Evolutionary conservation across 768 basidiomycete genomes (phyloP).

Genomic region (Trametes punicea): DNA sequence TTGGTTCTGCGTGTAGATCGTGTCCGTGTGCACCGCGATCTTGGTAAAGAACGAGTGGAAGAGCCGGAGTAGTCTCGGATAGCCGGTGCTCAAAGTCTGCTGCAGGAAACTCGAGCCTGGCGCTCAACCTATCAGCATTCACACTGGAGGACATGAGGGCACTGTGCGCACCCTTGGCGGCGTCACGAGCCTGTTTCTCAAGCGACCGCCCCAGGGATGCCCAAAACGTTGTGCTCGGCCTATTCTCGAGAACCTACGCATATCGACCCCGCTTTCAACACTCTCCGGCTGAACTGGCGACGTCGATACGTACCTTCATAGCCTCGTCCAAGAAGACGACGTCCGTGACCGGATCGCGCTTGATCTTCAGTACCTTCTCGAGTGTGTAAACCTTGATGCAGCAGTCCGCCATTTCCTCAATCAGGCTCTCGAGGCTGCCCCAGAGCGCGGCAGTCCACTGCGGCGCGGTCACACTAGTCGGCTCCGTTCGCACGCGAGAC

Average conservation of each 20-base stretch:
- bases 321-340: constrained; percentile 86
- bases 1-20: constrained; percentile 75
- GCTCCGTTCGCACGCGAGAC: constrained; percentile 85
- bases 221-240: constrained; percentile 93
- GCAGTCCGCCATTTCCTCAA: constrained; percentile 85
- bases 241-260: constrained; percentile 75
- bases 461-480: constrained; percentile 81
- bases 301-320: constrained; percentile 51
- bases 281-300: neutral
- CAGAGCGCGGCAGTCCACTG: constrained; percentile 85
- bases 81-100: constrained; percentile 81
- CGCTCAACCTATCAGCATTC: neutral
- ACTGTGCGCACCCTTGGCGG: constrained; percentile 63
- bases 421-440: constrained; percentile 73
- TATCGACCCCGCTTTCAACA: neutral
- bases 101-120: constrained; percentile 90
- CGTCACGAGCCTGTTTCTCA: constrained; percentile 79
- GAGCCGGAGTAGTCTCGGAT: constrained; percentile 82
- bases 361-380: constrained; percentile 88
- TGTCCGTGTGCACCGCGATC: constrained; percentile 94
- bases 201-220: constrained; percentile 72
- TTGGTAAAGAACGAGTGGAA: constrained; percentile 98
- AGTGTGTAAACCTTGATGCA: constrained; percentile 96
- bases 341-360: constrained; percentile 78
- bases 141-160: neutral